A percentile compares a stretch with the other conserved stretches of the same genome.
Conservation (phyloP, 1,139 yeast genomes). For the Hemisphaericaspora xylofermentans region DNA sequence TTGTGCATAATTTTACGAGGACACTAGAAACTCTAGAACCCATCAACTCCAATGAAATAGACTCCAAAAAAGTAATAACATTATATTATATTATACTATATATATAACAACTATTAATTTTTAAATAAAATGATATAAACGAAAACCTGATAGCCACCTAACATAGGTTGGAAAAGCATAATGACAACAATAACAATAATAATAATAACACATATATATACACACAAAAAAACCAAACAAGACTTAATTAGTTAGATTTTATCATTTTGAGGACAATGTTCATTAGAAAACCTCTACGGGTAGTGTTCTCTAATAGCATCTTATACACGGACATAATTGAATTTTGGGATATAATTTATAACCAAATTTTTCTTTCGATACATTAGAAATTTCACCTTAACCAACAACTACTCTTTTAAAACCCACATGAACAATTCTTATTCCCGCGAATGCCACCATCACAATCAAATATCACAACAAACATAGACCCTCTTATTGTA, state of each 20-base stretch:
- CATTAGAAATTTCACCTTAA: no score
- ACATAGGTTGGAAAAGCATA: not conserved
- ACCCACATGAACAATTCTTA: no score
- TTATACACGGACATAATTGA: no score
- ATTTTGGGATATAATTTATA: no score
- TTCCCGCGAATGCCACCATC: no score
- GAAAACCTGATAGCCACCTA: not conserved
- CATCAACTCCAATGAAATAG: not conserved
- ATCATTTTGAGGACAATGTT: not conserved
- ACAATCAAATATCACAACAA: no score
- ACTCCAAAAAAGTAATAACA: not conserved
- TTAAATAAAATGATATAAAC: slow-evolving; percentile 2
- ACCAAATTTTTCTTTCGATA: no score
- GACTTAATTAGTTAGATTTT: not conserved
- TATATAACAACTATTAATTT: slow-evolving; percentile 3
- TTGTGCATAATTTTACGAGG: not conserved
- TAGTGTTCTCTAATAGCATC: no score
- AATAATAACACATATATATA: slow-evolving; percentile 6
- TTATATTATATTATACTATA: no score
- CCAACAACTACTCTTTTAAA: no score
- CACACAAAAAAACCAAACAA: slow-evolving; percentile 3
- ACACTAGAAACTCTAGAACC: not conserved
- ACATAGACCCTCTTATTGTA: no score
- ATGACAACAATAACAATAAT: slow-evolving; percentile 1
- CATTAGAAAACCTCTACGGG: no score